Evolutionary conservation across 139 green algal genomes (phyloP), one percentile per base, ranked within the genome.

Genomic region (Coelastrella sp.): DNA sequence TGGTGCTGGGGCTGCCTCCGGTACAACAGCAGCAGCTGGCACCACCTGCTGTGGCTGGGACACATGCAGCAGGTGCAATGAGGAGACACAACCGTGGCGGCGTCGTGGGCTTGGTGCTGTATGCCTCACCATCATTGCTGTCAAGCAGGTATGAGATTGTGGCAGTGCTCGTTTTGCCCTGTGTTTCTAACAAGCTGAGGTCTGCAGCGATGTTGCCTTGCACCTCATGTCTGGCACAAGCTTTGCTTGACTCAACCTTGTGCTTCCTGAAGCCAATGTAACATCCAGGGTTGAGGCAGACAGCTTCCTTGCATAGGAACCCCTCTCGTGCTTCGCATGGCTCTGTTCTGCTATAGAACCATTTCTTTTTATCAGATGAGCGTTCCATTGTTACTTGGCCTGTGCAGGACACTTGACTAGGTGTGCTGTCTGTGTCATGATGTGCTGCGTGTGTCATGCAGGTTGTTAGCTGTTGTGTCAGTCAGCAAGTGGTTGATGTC

Each of bases 401-500:
- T 47, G 0, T 47, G 32, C 32, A 71, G 2, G 8, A 13, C 11
- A 71, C 10, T 13, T 71, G 10, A 71, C 3, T 13, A 71, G n/a
- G n/a, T n/a, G n/a, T n/a, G n/a, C n/a, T n/a, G n/a, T n/a, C n/a
- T n/a, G n/a, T n/a, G n/a, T n/a, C n/a, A n/a, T n/a, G n/a, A n/a
- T n/a, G n/a, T n/a, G n/a, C n/a, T n/a, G n/a, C n/a, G n/a, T 20
- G 77, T 61, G 47, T 56, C 4, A 54, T 20, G 74, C 75, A 91
- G 77, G 87, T 65, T 91, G 61, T 56, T 91, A 3, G n/a, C n/a
- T 0, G 23, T 87, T 10, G 22, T 85, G 3, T 32, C 87, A 7
- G 5, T 87, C 3, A 58, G 61, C 87, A 86, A 81, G 20, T 85
- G 76, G 77, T 32, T 86, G 6, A 66, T 91, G 65, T 20, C 77